phyloP scores from a whole-genome alignment of 2,329 filamentous ascomycete species.

The Xylaria hypoxylon region DNA sequence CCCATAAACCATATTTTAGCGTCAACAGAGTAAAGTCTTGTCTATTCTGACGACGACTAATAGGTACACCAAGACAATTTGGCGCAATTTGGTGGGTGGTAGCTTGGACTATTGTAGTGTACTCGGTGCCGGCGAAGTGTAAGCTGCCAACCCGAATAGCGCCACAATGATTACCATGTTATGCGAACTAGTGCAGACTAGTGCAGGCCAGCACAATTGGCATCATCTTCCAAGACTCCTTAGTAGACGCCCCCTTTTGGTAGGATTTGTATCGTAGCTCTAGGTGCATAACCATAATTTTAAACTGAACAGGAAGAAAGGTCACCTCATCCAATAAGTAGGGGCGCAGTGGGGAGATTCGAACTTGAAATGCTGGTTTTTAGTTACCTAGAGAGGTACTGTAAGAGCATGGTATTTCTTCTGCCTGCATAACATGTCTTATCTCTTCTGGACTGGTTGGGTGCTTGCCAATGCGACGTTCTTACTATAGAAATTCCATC shows the following conservation, averaged over 20 bases:
- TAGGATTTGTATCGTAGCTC: not conserved
- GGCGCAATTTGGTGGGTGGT: no score
- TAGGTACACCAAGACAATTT: not conserved
- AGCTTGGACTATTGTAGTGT: no score
- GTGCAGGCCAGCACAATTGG: not conserved
- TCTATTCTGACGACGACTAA: not conserved
- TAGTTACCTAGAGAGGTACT: not conserved
- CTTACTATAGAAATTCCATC: no score
- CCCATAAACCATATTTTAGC: no score
- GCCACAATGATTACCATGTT: no score
- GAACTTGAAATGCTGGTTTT: conserved; percentile 7
- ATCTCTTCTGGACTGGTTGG: no score
- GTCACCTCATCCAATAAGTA: not conserved
- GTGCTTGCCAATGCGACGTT: no score
- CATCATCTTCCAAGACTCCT: not conserved
- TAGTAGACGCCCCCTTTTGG: conserved; percentile 1
- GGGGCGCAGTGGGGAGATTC: not conserved
- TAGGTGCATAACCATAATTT: conserved; percentile 12
- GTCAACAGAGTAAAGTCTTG: not conserved
- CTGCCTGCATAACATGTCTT: no score
- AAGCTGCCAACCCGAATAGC: no score
- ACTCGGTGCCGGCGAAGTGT: no score
- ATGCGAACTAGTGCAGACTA: not conserved
- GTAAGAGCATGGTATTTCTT: no score
- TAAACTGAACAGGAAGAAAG: conserved; percentile 7